Evolutionary conservation across 2,329 filamentous ascomycete genomes (phyloP), one percentile per base, ranked within the genome.

Genomic region (Lachnellula suecica): DNA sequence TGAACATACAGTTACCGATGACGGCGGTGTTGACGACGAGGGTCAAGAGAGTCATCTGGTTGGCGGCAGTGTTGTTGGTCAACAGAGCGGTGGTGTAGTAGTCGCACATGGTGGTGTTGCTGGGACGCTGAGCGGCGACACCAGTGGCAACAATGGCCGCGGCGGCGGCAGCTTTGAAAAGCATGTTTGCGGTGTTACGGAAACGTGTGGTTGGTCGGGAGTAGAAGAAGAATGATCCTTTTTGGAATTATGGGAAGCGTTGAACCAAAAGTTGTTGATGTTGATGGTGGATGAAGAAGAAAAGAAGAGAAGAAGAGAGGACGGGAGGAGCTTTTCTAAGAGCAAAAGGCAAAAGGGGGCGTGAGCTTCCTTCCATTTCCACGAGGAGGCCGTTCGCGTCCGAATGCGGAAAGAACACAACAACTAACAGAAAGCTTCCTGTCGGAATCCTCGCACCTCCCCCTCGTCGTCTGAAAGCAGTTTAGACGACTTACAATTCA

Each of bases 1-100:
- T 17, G 23, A 10, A 54, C 72, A 59, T 63, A 77, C 76, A 83
- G 67, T 83, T 83, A n/a, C 83, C 82, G 59, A 84, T 82, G 55
- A 85, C 79, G 19, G 78, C 83, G 6, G 81, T 84, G 68, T 85
- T 85, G 61, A 85, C 81, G 4, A 85, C 66, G 1, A 81, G 69
- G 2, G 76, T 81, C 61, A 85, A 60, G 2, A 85, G 70, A 1
- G 73, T 77, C 49, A 73, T 69, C 66, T 86, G 82, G 65, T 83
- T 84, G 25, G 71, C 74, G 17, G 79, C 78, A 34, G 77, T 84
- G 71, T 84, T 85, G 35, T 81, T 72, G 66, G 74, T 79, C 49
- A 84, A 71, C 10, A 84, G 66, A n/a, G 77, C 76, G 3, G 72
- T 81, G 29, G 82, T 84, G 69, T 85, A 85, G 68, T 83, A 83